Evolutionary conservation across 2,329 filamentous ascomycete species (phyloP).

Genomic region (Pestalotiopsis sp.): DNA sequence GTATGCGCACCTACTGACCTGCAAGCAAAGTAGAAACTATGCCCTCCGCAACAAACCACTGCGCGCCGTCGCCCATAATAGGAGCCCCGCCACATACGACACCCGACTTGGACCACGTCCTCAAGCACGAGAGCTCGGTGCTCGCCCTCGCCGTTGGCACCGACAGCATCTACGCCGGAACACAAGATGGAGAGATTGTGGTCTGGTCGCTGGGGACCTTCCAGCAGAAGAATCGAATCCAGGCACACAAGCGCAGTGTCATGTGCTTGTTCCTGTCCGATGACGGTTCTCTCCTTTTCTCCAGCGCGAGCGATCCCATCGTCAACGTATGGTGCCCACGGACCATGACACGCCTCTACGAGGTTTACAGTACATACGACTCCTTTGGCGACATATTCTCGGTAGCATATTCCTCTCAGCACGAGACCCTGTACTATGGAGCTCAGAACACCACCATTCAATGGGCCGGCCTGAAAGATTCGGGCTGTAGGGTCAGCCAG

Average conservation of each 20-base stretch:
- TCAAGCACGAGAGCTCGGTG: constrained; percentile 76
- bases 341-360: constrained; percentile 75
- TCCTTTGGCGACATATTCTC: constrained; percentile 92
- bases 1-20: constrained; percentile 12
- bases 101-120: constrained; percentile 71
- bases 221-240: constrained; percentile 73
- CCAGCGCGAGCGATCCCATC: constrained; percentile 88
- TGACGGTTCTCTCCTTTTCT: constrained; percentile 78
- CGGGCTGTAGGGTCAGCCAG: constrained; percentile 56
- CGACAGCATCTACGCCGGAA: constrained; percentile 84
- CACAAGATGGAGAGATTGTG: constrained; percentile 89
- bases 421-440: constrained; percentile 85
- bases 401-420: constrained; percentile 78
- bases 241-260: constrained; percentile 89
- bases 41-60: constrained; percentile 20
- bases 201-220: constrained; percentile 90
- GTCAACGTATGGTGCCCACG: constrained; percentile 90
- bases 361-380: constrained; percentile 91
- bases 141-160: constrained; percentile 81
- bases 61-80: constrained; percentile 26
- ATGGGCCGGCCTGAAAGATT: constrained; percentile 78
- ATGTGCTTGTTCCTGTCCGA: constrained; percentile 80
- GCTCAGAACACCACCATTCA: constrained; percentile 94
- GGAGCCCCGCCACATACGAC: constrained; percentile 29
- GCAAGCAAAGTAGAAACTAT: constrained; percentile 16